Conservation (phyloP, 1,284 basidiomycete genomes). For the Leccinum pseudoinsigne region DNA sequence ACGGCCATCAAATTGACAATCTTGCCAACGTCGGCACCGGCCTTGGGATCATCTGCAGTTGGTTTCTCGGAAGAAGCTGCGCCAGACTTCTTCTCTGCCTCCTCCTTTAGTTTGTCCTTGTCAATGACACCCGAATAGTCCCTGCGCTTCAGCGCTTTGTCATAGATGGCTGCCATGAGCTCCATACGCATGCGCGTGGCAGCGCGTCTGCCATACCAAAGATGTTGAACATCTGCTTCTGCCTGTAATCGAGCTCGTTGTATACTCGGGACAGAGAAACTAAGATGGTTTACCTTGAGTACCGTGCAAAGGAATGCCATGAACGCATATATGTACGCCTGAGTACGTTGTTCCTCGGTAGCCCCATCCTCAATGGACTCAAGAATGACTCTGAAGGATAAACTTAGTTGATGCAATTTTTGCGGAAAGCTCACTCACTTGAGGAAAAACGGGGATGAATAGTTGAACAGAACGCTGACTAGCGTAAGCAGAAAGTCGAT, state of each 20-base stretch:
- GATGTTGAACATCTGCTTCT: slow-evolving; percentile 62
- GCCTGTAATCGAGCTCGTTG: slow-evolving; percentile 34
- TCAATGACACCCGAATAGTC: slow-evolving; percentile 81
- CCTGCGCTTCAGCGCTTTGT: slow-evolving; percentile 85
- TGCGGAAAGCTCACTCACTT: slow-evolving; percentile 19
- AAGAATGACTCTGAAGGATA: slow-evolving; percentile 38
- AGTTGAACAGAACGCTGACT: slow-evolving; percentile 55
- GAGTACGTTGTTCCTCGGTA: slow-evolving; percentile 42
- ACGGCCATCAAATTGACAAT: slow-evolving; percentile 80
- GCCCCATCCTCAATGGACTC: slow-evolving; percentile 24
- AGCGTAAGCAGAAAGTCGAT: slow-evolving; percentile 68
- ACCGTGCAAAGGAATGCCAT: slow-evolving; percentile 54
- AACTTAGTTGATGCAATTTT: background rate
- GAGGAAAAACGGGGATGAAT: slow-evolving; percentile 53
- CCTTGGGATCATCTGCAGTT: slow-evolving; percentile 53
- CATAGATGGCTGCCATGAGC: slow-evolving; percentile 79
- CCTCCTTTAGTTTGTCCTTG: slow-evolving; percentile 39
- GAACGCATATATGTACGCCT: slow-evolving; percentile 65
- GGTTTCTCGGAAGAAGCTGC: slow-evolving; percentile 15
- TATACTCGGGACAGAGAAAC: background rate
- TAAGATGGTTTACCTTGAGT: slow-evolving; percentile 38
- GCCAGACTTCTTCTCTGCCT: slow-evolving; percentile 24
- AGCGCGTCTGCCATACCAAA: slow-evolving; percentile 64
- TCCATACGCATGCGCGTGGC: slow-evolving; percentile 55
- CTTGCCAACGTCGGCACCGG: slow-evolving; percentile 74